Percentiles rank a stretch among this genome's conserved stretches.
phyloP scores from a whole-genome alignment of 495 filamentous ascomycete genomes.

The Tuber borchii region DNA sequence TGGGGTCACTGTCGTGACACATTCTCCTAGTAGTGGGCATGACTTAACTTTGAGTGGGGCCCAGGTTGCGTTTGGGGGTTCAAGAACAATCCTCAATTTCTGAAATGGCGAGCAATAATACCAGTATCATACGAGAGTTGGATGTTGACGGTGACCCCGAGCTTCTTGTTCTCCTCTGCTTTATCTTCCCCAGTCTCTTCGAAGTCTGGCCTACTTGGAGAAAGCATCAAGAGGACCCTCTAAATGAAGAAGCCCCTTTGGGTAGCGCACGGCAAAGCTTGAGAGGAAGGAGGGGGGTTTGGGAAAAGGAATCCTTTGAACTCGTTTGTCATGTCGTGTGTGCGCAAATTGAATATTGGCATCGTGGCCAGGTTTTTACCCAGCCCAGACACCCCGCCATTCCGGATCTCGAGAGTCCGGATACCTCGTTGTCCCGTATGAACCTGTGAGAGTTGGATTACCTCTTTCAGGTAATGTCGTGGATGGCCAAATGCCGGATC shows the following conservation, averaged over 20 bases:
- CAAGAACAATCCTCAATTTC: too few species aligned
- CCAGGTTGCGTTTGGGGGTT: too few species aligned
- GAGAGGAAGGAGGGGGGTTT: neutral
- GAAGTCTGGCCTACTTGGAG: neutral
- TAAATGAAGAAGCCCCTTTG: neutral
- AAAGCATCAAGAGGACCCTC: neutral
- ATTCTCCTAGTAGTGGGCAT: neutral
- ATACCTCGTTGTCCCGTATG: too few species aligned
- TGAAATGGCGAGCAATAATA: neutral
- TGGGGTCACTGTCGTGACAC: neutral
- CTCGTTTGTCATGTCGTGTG: neutral
- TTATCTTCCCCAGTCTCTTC: neutral
- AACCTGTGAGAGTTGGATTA: too few species aligned
- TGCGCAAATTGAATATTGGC: neutral
- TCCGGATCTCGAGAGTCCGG: too few species aligned
- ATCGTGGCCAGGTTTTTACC: neutral
- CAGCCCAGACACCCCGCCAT: neutral
- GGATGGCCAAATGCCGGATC: too few species aligned
- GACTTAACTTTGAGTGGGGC: neutral
- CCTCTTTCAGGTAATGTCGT: too few species aligned
- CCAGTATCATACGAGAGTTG: neutral
- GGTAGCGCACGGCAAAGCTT: neutral
- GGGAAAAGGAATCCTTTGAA: neutral
- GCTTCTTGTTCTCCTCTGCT: neutral
- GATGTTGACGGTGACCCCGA: neutral